These are phyloP conservation scores for Cyclotella kingstonii DNA, from an alignment of 108 stramenopile species.

Conservation along the genomic window DNA sequence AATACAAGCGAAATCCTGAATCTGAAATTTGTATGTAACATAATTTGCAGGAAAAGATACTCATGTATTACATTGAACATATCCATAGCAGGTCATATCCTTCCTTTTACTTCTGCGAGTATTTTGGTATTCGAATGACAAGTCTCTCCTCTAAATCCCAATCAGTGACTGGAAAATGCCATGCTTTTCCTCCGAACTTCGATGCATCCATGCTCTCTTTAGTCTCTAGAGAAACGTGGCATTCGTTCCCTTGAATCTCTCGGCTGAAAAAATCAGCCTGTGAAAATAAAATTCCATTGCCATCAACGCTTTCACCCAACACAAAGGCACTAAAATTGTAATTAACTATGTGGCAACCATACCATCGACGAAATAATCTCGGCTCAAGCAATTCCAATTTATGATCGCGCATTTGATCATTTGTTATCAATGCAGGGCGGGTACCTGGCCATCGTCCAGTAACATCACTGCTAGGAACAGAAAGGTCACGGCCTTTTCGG, in stretches of 20 bases:
- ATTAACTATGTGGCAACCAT: conserved; percentile 77
- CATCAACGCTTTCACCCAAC: conserved; percentile 48
- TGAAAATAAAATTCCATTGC: conserved; percentile 69
- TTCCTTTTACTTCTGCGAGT: too few species aligned
- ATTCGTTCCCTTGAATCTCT: conserved; percentile 78
- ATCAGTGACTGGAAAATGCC: conserved; percentile 87
- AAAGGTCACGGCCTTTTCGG: conserved; percentile 48
- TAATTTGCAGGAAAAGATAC: too few species aligned
- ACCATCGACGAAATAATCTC: conserved; percentile 80
- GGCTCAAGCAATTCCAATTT: conserved; percentile 77
- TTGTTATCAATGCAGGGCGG: conserved; percentile 76
- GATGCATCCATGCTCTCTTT: conserved; percentile 1
- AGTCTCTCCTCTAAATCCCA: conserved; percentile 75
- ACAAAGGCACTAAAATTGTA: conserved; percentile 81
- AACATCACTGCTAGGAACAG: conserved; percentile 48
- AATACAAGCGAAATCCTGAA: too few species aligned
- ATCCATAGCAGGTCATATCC: too few species aligned
- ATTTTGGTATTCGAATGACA: conserved; percentile 58
- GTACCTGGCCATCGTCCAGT: conserved; percentile 73
- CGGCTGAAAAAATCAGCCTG: conserved; percentile 82
- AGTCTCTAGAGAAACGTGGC: conserved; percentile 6
- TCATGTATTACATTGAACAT: too few species aligned
- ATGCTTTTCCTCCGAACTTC: conserved; percentile 43
- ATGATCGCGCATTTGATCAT: conserved; percentile 88
- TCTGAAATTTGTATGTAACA: too few species aligned